Evolutionary conservation across 2,329 filamentous ascomycete species (phyloP), one percentile per base, ranked within the genome.

Genomic region (Lecanicillium sp.): DNA sequence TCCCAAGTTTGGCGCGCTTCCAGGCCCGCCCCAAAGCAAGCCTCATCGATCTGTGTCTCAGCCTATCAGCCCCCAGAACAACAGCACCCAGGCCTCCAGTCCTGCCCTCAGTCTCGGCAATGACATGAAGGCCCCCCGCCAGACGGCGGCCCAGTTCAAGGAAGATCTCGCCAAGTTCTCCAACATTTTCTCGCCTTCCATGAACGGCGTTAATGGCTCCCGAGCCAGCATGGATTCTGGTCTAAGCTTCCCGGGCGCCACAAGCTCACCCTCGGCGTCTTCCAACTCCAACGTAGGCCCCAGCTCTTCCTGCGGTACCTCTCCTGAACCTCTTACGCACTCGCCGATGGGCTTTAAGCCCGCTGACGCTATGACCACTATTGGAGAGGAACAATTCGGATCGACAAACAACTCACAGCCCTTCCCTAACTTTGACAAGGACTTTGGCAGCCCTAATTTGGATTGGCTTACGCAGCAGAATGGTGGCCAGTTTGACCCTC

Each of bases 401-500:
- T 53, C 66, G 42, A 62, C 64, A 2, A 64, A 61, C 46, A 63
- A 63, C 43, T 20, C 44, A 15, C 67, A 71, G 4, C 56, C 60
- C 0, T 58, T 63, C 30, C 49, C 56, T 1, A 60, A 65, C 17
- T 63, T 67, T 43, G 52, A 57, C 35, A 60, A 66, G 3, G 64
- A 67, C 21, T 55, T 78, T 45, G 73, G 75, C 53, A 66, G 72
- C 50, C 74, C 71, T 56, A 78, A 79, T 56, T 74, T 89, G 57
- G 84, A 87, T 62, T 90, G 85, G 79, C 72, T 93, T 42, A 78
- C 83, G 32, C 83, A 85, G 58, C 87, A 94, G 62, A 91, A 90
- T 58, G 84, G 84, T 49, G 87, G 87, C 48, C 82, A 86, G 54
- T 96, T 97, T 59, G 90, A 97, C 53, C 91, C 93, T 0, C 83